phyloP scores from a whole-genome alignment of 257 asterid genomes.

The Lycium ferocissimum region DNA sequence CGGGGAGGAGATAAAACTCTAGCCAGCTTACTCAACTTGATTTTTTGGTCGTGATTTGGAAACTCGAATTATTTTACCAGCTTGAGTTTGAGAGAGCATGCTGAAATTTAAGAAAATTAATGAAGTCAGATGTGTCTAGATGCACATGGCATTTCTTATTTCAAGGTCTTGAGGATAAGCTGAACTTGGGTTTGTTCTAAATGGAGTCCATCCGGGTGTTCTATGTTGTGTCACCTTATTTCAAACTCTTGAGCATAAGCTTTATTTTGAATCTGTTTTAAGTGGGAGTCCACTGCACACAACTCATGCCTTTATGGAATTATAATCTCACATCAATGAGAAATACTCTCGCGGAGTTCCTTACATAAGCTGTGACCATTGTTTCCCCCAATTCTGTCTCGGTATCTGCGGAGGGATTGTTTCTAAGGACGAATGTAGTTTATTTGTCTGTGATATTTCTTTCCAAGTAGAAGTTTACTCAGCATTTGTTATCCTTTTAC shows the following conservation, averaged over 20 bases:
- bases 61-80: constrained; percentile 9
- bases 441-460: constrained; percentile 3
- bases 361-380: not conserved
- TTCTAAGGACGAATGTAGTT: not conserved
- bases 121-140: not conserved
- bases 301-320: not conserved
- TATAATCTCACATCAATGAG: not conserved
- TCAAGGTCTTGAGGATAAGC: not conserved
- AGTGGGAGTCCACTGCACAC: not conserved
- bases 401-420: not conserved
- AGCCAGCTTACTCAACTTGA: not conserved
- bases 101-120: not conserved
- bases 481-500: not conserved
- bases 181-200: not conserved
- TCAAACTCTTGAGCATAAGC: not conserved
- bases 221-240: not conserved
- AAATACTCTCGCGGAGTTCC: not conserved
- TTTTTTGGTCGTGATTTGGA: not conserved
- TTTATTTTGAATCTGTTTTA: not conserved
- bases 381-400: not conserved
- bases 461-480: not conserved
- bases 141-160: constrained; percentile 13
- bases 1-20: not conserved
- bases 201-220: not conserved
- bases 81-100: not conserved